These are phyloP conservation scores for Boletus fagicola DNA, from an alignment of 768 basidiomycete genomes.

Conservation along the genomic window DNA sequence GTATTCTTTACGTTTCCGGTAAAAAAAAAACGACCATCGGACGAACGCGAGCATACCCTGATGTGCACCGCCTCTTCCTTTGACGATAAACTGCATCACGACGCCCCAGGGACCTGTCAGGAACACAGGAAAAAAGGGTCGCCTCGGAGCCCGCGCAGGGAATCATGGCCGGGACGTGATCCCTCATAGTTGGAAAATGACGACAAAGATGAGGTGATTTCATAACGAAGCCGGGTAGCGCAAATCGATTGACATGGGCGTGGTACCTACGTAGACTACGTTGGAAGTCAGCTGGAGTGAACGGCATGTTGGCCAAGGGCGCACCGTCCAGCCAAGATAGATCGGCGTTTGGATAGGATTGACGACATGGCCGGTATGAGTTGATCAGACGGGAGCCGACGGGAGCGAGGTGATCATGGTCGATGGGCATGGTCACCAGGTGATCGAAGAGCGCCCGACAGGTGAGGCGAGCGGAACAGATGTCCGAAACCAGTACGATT, in stretches of 20 bases:
- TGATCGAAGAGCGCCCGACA: slow-evolving; percentile 1
- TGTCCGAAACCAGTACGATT: background rate
- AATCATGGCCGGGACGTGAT: slow-evolving; percentile 2
- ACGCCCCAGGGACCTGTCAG: slow-evolving; percentile 22
- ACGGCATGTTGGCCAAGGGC: slow-evolving; percentile 14
- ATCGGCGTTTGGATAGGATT: background rate
- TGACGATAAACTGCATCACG: slow-evolving; percentile 26
- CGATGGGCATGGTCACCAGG: background rate
- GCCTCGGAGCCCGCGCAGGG: slow-evolving; percentile 35
- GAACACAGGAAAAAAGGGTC: slow-evolving; percentile 22
- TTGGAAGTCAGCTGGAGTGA: slow-evolving; percentile 8
- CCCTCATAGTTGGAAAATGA: slow-evolving; percentile 7
- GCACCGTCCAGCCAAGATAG: background rate
- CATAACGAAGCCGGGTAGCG: slow-evolving; percentile 8
- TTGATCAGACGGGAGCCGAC: slow-evolving; percentile 4
- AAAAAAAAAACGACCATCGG: background rate
- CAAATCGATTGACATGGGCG: slow-evolving; percentile 14
- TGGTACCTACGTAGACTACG: slow-evolving; percentile 9
- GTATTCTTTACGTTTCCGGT: slow-evolving; percentile 11
- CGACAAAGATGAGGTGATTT: slow-evolving; percentile 28
- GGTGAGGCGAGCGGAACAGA: slow-evolving; percentile 5
- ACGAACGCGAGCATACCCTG: slow-evolving; percentile 4
- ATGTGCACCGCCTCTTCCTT: slow-evolving; percentile 19
- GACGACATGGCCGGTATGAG: background rate
- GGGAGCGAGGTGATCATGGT: slow-evolving; percentile 6